Evolutionary conservation across 228 moss, liverwort and hornwort species (phyloP).

Genomic region (Sphagnum fallax): DNA sequence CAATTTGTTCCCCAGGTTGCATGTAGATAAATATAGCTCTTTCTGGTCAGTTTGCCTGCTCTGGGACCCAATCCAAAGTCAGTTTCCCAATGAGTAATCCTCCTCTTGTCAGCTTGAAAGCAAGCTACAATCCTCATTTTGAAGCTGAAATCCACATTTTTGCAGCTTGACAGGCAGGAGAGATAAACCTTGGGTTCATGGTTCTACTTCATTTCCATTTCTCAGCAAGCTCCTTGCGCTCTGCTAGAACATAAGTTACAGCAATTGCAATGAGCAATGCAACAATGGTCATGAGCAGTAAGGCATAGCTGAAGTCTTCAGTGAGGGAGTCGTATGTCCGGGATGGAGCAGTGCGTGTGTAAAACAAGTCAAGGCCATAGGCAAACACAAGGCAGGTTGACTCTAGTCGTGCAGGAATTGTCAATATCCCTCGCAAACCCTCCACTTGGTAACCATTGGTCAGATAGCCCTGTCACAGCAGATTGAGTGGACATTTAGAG

Average conservation of each 20-base stretch:
- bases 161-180: background rate
- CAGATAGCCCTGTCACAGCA: constrained; percentile 54
- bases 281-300: constrained; percentile 85
- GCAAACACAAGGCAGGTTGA: constrained; percentile 89
- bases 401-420: constrained; percentile 87
- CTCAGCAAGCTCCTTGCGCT: constrained; percentile 83
- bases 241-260: constrained; percentile 81
- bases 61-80: too few species aligned
- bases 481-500: too few species aligned
- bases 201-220: constrained; percentile 68
- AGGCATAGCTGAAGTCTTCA: constrained; percentile 91
- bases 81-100: too few species aligned
- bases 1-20: too few species aligned
- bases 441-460: constrained; percentile 77
- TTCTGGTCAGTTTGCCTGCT: too few species aligned
- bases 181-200: background rate
- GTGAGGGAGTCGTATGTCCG: constrained; percentile 87
- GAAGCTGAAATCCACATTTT: background rate
- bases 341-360: constrained; percentile 82
- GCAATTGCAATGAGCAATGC: constrained; percentile 71
- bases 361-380: constrained; percentile 84
- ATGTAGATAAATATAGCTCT: too few species aligned
- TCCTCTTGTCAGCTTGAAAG: too few species aligned
- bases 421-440: constrained; percentile 77
- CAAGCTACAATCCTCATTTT: too few species aligned